Evolutionary conservation across 108 stramenopile genomes (phyloP).

Genomic region (Phaeodactylum tricornutum): DNA sequence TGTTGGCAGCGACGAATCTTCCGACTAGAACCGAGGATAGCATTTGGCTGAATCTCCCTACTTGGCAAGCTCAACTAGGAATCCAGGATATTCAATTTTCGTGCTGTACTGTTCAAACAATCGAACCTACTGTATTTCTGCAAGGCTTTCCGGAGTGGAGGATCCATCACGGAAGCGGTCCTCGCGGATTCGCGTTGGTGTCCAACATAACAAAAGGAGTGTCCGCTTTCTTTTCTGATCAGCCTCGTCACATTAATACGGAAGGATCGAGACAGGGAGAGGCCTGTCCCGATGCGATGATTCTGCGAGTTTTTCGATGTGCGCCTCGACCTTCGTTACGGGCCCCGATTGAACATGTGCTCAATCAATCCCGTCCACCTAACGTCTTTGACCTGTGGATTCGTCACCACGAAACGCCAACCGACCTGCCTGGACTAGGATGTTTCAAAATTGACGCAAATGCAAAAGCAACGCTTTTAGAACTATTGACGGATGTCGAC

Average conservation of each 20-base stretch:
- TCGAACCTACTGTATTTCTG: constrained; percentile 1
- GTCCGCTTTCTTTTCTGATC: not conserved
- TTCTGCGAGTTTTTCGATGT: constrained; percentile 6
- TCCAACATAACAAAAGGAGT: not conserved
- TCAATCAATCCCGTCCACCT: not conserved
- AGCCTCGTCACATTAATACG: not conserved
- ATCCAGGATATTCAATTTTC: not conserved
- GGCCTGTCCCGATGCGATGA: not conserved
- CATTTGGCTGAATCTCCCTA: constrained; percentile 3
- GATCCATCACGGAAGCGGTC: not conserved
- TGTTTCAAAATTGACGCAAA: too few species aligned
- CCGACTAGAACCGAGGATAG: constrained; percentile 1
- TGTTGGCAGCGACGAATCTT: too few species aligned
- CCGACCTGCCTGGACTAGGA: too few species aligned
- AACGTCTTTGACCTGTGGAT: constrained; percentile 8
- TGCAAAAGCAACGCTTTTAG: too few species aligned
- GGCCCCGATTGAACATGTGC: not conserved
- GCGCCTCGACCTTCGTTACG: not conserved
- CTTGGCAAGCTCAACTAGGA: not conserved
- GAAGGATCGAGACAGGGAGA: not conserved
- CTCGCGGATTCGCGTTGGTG: not conserved
- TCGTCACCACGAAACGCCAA: not conserved
- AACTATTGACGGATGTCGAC: too few species aligned
- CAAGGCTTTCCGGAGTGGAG: not conserved
- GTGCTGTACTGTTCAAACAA: not conserved